Conservation (phyloP, 2,329 filamentous ascomycete genomes). For the Nigrospora oryzae region DNA sequence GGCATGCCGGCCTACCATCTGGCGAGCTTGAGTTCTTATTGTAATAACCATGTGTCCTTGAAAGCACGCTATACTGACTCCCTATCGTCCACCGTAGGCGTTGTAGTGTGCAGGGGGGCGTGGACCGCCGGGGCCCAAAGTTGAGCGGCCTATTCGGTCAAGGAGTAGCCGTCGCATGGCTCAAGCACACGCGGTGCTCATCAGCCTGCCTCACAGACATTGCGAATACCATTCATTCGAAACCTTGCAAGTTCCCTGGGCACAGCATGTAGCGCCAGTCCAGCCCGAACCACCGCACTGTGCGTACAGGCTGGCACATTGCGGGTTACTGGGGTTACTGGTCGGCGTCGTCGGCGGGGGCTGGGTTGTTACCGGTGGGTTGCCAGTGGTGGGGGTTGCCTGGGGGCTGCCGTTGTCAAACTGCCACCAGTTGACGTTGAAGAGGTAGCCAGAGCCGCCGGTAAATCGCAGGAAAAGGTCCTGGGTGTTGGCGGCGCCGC, state of each 20-base stretch:
- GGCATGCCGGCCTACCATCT: too few relatives aligned
- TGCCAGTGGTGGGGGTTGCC: neutral
- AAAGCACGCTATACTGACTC: too few relatives aligned
- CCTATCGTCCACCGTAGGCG: too few relatives aligned
- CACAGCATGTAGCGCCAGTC: neutral
- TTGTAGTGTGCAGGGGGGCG: too few relatives aligned
- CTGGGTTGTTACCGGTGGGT: neutral
- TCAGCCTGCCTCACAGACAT: neutral
- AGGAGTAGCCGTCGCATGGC: too few relatives aligned
- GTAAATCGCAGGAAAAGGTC: slow-evolving; percentile 13
- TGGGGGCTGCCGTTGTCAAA: slow-evolving; percentile 4
- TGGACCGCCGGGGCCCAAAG: too few relatives aligned
- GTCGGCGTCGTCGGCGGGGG: neutral
- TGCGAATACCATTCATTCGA: slow-evolving; percentile 1
- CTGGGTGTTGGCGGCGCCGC: slow-evolving; percentile 11
- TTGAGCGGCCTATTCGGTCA: too few relatives aligned
- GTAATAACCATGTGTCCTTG: too few relatives aligned
- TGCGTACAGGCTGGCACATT: neutral
- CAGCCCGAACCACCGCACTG: slow-evolving; percentile 1
- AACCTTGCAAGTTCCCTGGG: slow-evolving; percentile 1
- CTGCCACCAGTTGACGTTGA: slow-evolving; percentile 19
- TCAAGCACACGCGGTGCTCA: too few relatives aligned
- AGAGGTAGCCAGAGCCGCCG: slow-evolving; percentile 10
- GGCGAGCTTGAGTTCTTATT: too few relatives aligned
- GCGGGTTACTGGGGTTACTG: neutral